These are phyloP conservation scores for Flaveria sonorensis DNA, from an alignment of 129 eudicot genomes.

Conservation along the genomic window DNA sequence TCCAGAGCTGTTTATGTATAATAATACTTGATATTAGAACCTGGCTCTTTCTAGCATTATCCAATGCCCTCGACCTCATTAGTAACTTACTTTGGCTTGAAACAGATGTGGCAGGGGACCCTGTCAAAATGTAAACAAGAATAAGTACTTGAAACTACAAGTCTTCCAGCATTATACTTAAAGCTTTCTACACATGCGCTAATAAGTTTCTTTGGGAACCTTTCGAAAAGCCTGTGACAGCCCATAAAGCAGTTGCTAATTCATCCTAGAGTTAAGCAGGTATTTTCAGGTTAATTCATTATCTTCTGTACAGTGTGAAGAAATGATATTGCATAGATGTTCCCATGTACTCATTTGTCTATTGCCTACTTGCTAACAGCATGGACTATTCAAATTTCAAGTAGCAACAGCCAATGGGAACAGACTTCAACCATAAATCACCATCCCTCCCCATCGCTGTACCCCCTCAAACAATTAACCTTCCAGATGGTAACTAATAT, in stretches of 20 bases:
- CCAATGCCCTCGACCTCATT: constrained; percentile 40
- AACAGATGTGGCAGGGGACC: constrained; percentile 98
- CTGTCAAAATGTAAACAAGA: constrained; percentile 59
- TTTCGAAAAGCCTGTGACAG: constrained; percentile 90
- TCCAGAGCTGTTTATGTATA: too few species aligned
- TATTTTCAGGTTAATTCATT: constrained; percentile 1
- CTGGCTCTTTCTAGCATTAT: too few species aligned
- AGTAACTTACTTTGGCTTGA: constrained; percentile 85
- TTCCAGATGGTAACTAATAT: not conserved
- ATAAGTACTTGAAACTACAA: not conserved
- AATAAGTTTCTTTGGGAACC: constrained; percentile 97
- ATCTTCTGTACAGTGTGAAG: not conserved
- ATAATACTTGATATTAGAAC: too few species aligned
- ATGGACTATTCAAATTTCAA: not conserved
- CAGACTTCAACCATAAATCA: not conserved
- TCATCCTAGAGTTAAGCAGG: constrained; percentile 66
- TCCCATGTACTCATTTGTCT: not conserved
- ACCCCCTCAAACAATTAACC: not conserved
- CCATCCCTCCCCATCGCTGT: not conserved
- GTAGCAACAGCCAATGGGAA: not conserved
- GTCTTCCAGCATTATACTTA: not conserved
- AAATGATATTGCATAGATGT: not conserved
- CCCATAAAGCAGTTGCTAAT: constrained; percentile 92
- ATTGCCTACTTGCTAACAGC: not conserved
- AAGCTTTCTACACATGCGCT: constrained; percentile 4